Base-by-base conservation (phyloP, 306 rosid species). In the Acacia melanoxylon region DNA sequence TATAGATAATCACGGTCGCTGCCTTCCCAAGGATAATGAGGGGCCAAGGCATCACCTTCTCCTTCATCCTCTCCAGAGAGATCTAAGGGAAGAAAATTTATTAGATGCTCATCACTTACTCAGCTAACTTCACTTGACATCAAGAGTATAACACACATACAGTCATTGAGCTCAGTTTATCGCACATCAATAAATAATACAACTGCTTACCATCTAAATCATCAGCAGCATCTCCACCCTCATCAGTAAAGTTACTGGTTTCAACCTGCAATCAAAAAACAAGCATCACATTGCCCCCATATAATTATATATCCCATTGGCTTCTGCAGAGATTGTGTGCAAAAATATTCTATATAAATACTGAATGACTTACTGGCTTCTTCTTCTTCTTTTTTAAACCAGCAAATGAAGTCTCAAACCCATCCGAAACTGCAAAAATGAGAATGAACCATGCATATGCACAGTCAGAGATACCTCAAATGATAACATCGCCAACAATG, bases 21-120 rank as follows among this genome's bases (percentile, higher is more conserved):
- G 71, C 97, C 98, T 79, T 93, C 99, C 99, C 98, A 93, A 74
- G 99, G 97, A 89, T 84, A 89, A 41, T 87, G 87, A 51, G 91
- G 45, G 44, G 77, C 89, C 56, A 83, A 76, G 48, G 78, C 41
- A 76, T 77, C 62, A 4, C n/a, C 89, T 79, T 90, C 96, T 40
- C 80, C 94, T 78, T 89, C 98, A 15, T 87, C 92, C 49, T 90
- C 98, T 61, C 83, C 94, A n/a, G 78, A 16, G 10, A 52, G 92
- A 78, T 92, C 98, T 93, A 72, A 41, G 54, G 72, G 66, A 67
- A 52, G 8, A 86, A 79, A 76, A 49, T 25, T 62, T 10, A 72
- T 25, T 22, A 71, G 56, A 75, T 41, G 29, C 25, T 68, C 49
- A 77, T 37, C 54, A 76, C 45, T 56, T 27, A 56, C 25, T 83